Conservation (phyloP, 1,139 yeast species). For the Waltiozyma sp. region DNA sequence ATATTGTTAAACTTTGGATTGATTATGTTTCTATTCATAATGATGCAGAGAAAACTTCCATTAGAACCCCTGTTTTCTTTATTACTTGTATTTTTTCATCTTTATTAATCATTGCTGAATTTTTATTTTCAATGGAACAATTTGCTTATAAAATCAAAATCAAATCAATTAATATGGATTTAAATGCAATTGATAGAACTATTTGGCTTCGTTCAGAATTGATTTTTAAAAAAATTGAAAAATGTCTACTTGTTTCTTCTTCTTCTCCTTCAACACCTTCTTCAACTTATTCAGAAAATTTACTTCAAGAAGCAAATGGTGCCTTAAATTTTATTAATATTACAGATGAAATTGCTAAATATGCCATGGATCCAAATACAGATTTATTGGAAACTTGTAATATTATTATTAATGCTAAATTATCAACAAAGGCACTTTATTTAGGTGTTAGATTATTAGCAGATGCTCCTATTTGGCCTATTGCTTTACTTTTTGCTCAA, state of each 20-base stretch:
- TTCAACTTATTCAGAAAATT: slow-evolving; percentile 39
- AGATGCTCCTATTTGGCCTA: slow-evolving; percentile 79
- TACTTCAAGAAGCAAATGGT: slow-evolving; percentile 44
- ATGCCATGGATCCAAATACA: slow-evolving; percentile 31
- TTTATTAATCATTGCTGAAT: slow-evolving; percentile 49
- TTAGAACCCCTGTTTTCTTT: slow-evolving; percentile 66
- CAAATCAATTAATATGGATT: slow-evolving; percentile 10
- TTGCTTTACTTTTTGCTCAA: slow-evolving; percentile 65
- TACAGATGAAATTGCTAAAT: slow-evolving; percentile 32
- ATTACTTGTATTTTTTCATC: slow-evolving; percentile 58
- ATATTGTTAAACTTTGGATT: slow-evolving; percentile 56
- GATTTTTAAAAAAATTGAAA: slow-evolving; percentile 45
- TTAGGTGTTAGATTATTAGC: slow-evolving; percentile 65
- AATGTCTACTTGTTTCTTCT: slow-evolving; percentile 34
- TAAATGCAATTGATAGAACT: slow-evolving; percentile 25
- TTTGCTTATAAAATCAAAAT: slow-evolving; percentile 26
- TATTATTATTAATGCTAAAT: slow-evolving; percentile 34
- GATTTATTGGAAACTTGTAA: slow-evolving; percentile 30
- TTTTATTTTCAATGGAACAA: slow-evolving; percentile 42
- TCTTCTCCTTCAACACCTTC: slow-evolving; percentile 3
- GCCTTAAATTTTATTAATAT: slow-evolving; percentile 38
- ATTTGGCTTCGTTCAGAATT: slow-evolving; percentile 27
- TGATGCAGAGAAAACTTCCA: slow-evolving; percentile 52
- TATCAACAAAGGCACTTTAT: slow-evolving; percentile 47
- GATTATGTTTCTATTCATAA: slow-evolving; percentile 51